Conservation (phyloP, 495 filamentous ascomycete genomes). For the Penicillium egyptiacum region DNA sequence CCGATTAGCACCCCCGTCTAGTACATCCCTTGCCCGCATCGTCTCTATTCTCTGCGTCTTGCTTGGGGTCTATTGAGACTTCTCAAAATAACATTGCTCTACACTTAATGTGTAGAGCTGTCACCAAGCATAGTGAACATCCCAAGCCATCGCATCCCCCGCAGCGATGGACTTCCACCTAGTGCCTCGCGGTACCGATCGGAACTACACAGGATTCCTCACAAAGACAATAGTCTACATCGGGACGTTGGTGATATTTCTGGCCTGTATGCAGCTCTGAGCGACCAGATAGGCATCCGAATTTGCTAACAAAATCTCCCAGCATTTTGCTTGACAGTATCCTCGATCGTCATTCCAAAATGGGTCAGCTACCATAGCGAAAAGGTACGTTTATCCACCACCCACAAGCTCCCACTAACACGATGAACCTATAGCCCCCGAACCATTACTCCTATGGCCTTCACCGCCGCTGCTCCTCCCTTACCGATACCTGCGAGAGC, state of each 20-base stretch:
- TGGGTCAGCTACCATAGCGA: constrained; percentile 77
- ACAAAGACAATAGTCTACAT: constrained; percentile 59
- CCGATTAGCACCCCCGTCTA: neutral
- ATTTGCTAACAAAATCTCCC: constrained; percentile 12
- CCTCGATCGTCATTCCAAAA: constrained; percentile 68
- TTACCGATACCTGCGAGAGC: constrained; percentile 52
- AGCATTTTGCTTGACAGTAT: constrained; percentile 79
- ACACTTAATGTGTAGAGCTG: constrained; percentile 14
- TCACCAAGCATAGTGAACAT: neutral
- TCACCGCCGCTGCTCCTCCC: constrained; percentile 74
- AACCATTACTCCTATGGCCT: constrained; percentile 74
- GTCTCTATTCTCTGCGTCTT: no score
- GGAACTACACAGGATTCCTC: constrained; percentile 49
- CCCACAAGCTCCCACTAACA: neutral
- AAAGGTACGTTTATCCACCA: constrained; percentile 40
- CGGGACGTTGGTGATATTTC: constrained; percentile 56
- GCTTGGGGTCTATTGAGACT: neutral
- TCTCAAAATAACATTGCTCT: neutral
- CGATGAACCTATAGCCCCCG: constrained; percentile 28
- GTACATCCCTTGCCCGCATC: neutral
- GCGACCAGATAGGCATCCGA: neutral
- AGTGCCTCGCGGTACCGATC: constrained; percentile 42
- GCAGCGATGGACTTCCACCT: constrained; percentile 45
- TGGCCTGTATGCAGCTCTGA: constrained; percentile 53
- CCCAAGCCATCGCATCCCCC: neutral